Conservation (phyloP, 805 yeast genomes). For the Kockiozyma suomiensis region DNA sequence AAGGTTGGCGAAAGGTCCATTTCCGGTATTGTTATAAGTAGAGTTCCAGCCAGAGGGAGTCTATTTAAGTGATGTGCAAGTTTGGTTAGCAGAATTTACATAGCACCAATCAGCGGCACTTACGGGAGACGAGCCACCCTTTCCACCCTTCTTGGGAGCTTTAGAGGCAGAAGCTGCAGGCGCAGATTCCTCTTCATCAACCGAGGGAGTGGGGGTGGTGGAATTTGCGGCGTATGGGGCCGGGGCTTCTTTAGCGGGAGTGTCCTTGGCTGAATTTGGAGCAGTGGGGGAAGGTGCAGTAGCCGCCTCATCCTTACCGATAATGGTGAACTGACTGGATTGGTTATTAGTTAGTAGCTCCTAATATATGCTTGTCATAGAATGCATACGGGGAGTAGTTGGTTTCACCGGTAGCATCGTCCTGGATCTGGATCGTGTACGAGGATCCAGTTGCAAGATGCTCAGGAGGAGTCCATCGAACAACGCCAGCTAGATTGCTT, state of each 20-base stretch:
- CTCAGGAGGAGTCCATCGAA: conserved; percentile 44
- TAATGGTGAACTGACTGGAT: conserved; percentile 20
- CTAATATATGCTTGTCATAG: not conserved
- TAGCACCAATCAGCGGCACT: not conserved
- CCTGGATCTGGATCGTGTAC: conserved; percentile 43
- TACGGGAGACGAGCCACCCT: conserved; percentile 3
- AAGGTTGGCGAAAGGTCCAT: conserved; percentile 5
- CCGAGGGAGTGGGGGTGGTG: not conserved
- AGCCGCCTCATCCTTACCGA: conserved; percentile 7
- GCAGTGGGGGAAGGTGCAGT: conserved; percentile 3
- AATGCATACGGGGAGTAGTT: conserved; percentile 43
- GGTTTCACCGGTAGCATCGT: conserved; percentile 38
- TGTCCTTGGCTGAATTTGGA: not conserved
- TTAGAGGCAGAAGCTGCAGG: not conserved
- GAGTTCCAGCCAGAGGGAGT: not conserved
- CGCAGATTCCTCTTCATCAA: not conserved
- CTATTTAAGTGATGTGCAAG: no score
- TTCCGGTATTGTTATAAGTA: not conserved
- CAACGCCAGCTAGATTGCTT: conserved; percentile 40
- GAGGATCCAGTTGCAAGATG: conserved; percentile 38
- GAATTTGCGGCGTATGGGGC: conserved; percentile 2
- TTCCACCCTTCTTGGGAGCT: conserved; percentile 7
- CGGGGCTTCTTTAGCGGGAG: not conserved
- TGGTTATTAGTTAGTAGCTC: not conserved
- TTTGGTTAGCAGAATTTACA: no score